Percentiles rank a stretch among this genome's conserved stretches.
phyloP scores from a whole-genome alignment of 257 asterid genomes.

The Lavandula angustifolia region DNA sequence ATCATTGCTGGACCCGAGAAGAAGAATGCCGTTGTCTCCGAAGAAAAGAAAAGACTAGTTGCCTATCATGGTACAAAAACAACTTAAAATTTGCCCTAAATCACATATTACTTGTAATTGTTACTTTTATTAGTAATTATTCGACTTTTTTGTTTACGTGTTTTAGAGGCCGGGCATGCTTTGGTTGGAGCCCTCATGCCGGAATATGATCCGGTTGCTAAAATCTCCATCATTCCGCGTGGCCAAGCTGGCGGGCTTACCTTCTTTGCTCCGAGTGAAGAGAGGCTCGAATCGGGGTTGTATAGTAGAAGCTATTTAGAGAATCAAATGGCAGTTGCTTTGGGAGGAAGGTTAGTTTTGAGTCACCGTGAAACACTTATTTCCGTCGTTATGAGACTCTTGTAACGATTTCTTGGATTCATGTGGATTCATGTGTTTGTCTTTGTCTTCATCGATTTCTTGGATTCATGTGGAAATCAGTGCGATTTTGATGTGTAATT shows the following conservation, averaged over 20 bases:
- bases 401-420: too few species aligned
- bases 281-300: constrained; percentile 93
- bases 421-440: too few species aligned
- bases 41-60: constrained; percentile 88
- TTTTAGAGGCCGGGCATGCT: constrained; percentile 99
- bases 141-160: neutral
- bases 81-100: neutral
- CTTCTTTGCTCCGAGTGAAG: constrained; percentile 98
- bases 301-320: constrained; percentile 97
- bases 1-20: constrained; percentile 99
- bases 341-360: constrained; percentile 88
- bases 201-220: constrained; percentile 97
- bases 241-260: constrained; percentile 99
- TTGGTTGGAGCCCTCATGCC: constrained; percentile 99
- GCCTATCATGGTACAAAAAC: constrained; percentile 79
- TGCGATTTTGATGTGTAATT: too few species aligned
- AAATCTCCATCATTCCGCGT: constrained; percentile 97
- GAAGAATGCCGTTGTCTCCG: constrained; percentile 97
- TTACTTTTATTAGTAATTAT: neutral
- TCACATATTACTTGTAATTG: constrained; percentile 4
- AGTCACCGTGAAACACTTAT: too few species aligned
- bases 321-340: constrained; percentile 99
- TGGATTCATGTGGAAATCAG: too few species aligned
- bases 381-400: too few species aligned
- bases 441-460: too few species aligned